phyloP scores from a whole-genome alignment of 2,329 filamentous ascomycete species.

The Alternaria ethzedia region DNA sequence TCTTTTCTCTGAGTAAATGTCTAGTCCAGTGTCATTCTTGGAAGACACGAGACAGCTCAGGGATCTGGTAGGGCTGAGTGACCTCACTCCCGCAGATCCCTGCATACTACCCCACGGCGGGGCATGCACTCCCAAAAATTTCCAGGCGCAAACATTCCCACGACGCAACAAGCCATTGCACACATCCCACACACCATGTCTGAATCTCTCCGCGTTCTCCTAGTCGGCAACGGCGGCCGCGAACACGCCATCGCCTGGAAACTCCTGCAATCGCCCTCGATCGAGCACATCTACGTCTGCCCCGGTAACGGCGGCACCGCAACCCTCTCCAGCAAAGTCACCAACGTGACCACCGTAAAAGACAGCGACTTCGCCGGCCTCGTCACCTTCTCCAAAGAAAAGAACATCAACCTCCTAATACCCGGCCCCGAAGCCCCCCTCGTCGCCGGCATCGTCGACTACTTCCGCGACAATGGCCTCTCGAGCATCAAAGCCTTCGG shows the following conservation, averaged over 20 bases:
- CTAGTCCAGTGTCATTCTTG: not conserved
- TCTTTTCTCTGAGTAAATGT: rapidly evolving
- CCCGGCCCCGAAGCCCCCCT: constrained; percentile 94
- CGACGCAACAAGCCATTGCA: not conserved
- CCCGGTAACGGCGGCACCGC: constrained; percentile 83
- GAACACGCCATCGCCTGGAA: constrained; percentile 97
- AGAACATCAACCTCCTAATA: constrained; percentile 80
- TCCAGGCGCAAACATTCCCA: constrained; percentile 9
- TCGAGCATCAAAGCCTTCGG: constrained; percentile 78
- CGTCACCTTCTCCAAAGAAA: constrained; percentile 74
- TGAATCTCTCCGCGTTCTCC: constrained; percentile 62
- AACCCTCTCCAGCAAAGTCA: constrained; percentile 57
- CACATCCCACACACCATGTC: constrained; percentile 25
- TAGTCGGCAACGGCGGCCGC: constrained; percentile 91
- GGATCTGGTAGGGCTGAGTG: constrained; percentile 23
- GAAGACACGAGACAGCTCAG: not conserved
- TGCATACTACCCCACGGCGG: constrained; percentile 29
- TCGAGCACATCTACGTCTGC: constrained; percentile 73
- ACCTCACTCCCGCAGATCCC: constrained; percentile 17
- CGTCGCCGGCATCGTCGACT: constrained; percentile 85
- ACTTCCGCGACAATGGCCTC: constrained; percentile 66
- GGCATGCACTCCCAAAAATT: constrained; percentile 25
- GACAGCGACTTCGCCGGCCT: constrained; percentile 80
- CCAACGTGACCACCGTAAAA: constrained; percentile 73
- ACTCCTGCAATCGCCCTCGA: constrained; percentile 78